Base-by-base conservation (phyloP, 2,329 filamentous ascomycete genomes). In the Diplocarpon mali region DNA sequence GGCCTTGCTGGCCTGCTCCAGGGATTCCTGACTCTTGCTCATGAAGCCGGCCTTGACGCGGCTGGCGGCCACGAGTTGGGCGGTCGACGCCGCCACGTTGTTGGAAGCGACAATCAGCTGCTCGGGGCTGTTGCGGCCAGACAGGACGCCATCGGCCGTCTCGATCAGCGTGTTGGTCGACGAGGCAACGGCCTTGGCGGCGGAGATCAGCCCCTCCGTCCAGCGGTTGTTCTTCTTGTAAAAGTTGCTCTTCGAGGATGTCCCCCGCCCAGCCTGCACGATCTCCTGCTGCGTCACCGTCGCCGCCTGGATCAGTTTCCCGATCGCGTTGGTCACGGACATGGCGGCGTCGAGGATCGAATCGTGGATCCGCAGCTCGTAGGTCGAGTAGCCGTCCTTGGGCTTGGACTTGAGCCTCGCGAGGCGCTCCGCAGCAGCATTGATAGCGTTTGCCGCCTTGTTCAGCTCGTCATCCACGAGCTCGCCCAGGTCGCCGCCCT, bases 171-270 rank as follows among this genome's bases (percentile, higher is more conserved):
- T 92, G 68, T 95, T 96, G 10, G 92, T 98, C 13, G 88, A 93
- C 1, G 76, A 76, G 2, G 92, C 92, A 14, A 98, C 92, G 1
- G 92, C 92, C 69, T 98, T 98, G 53, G 92, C 90, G 0, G 92
- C 92, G 31, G 87, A 95, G 62, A 98, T 95, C 49, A 98, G 78
- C 38, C 92, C 92, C 62, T 98, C 92, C 0, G 92, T 98, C 92
- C 92, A 98, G 42, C 92, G 79, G 68, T 96, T 98, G 75, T 98
- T 95, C 72, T 96, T 96, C 76, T 96, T 96, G 80, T 98, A 98
- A 66, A 98, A 98, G 17, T 89, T 88, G 2, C 89, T 93, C 46
- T 82, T 78, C 36, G 87, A 93, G 41, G 85, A 86, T 20, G 82
- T 84, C 30, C 92, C 92, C 15, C 85, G 82, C 7, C 92, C 92